phyloP scores from a whole-genome alignment of 805 yeast species.

The Wickerhamiella parazyma region DNA sequence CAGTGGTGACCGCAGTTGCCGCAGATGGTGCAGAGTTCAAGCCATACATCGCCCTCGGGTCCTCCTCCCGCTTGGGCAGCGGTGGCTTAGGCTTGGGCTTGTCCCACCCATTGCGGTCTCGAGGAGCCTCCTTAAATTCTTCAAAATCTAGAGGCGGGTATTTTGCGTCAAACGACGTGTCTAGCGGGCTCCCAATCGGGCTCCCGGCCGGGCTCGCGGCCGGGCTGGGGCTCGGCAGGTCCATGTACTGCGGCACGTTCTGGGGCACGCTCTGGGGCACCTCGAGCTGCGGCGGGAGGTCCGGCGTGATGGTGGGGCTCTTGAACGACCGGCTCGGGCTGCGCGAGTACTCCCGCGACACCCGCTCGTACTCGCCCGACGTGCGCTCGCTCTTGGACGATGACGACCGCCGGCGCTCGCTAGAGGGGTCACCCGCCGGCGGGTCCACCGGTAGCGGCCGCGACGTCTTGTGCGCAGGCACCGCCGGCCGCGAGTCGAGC shows the following conservation, averaged over 20 bases:
- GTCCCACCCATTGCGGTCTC: too few relatives aligned
- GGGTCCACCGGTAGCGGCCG: constrained; percentile 2
- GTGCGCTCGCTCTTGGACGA: neutral
- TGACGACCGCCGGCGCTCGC: neutral
- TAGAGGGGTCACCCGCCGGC: neutral
- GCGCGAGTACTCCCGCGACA: neutral
- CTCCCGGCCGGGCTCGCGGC: neutral
- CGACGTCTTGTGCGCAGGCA: constrained; percentile 2
- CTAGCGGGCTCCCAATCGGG: neutral
- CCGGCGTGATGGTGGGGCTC: neutral
- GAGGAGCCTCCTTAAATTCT: too few relatives aligned
- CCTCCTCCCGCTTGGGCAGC: neutral
- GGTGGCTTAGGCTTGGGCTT: neutral
- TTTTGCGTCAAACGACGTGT: constrained; percentile 15
- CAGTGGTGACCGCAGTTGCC: too few relatives aligned
- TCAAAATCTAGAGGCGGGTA: constrained; percentile 9
- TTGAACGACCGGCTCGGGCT: neutral
- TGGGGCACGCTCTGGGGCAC: neutral
- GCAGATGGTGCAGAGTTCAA: too few relatives aligned
- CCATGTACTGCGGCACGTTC: neutral
- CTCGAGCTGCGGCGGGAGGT: neutral
- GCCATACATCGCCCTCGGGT: too few relatives aligned
- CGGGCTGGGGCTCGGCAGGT: neutral
- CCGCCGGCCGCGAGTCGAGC: constrained; percentile 17
- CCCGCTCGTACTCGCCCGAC: constrained; percentile 7